Conservation (phyloP, 768 basidiomycete species). For the Holtermanniella nyarrowii region DNA sequence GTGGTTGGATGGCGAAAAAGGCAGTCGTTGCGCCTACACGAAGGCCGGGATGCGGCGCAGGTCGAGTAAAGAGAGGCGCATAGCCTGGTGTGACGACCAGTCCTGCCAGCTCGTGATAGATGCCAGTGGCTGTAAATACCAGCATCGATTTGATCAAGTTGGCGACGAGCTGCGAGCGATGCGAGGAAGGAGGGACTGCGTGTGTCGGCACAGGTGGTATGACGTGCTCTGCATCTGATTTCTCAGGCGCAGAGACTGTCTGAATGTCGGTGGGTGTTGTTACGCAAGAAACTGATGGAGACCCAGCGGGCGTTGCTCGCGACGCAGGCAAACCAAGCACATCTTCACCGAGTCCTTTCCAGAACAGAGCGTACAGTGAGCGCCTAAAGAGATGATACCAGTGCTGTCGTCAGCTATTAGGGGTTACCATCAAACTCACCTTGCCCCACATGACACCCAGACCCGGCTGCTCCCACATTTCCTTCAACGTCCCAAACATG, state of each 20-base stretch:
- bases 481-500: conserved; percentile 15
- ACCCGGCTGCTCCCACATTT: conserved; percentile 28
- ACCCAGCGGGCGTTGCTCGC: conserved; percentile 7
- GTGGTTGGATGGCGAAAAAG: conserved; percentile 30
- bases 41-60: neutral
- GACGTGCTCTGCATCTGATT: neutral
- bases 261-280: neutral
- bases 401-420: conserved; percentile 15
- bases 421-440: conserved; percentile 9
- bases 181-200: conserved; percentile 7
- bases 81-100: neutral
- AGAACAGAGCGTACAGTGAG: conserved; percentile 22
- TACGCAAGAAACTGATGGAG: neutral
- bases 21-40: conserved; percentile 9
- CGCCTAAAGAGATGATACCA: conserved; percentile 27
- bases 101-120: conserved; percentile 17
- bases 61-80: conserved; percentile 5
- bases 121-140: conserved; percentile 26
- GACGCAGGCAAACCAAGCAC: conserved; percentile 24
- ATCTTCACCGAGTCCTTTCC: conserved; percentile 27
- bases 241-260: neutral
- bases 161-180: conserved; percentile 4
- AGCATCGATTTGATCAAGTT: conserved; percentile 28
- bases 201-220: neutral
- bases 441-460: conserved; percentile 27